phyloP scores from a whole-genome alignment of 345 rosid species.

The Conringia planisiliqua region DNA sequence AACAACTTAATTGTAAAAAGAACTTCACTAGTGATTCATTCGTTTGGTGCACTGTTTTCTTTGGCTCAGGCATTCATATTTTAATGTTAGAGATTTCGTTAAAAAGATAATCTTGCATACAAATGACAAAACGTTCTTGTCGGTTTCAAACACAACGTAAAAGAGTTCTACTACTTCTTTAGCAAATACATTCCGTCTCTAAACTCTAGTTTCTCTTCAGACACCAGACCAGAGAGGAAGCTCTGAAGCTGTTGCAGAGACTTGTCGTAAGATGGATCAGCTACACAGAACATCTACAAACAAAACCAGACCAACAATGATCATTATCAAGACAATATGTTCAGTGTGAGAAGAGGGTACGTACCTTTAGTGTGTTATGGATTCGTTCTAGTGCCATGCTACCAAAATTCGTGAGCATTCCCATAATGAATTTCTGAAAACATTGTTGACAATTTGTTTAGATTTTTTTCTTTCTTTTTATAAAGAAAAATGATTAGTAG shows the following conservation, averaged over 20 bases:
- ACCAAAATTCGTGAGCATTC: slow-evolving; percentile 95
- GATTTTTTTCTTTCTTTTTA: too few species aligned
- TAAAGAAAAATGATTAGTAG: slow-evolving; percentile 4
- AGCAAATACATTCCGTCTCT: slow-evolving; percentile 74
- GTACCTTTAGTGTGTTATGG: slow-evolving; percentile 71
- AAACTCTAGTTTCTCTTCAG: slow-evolving; percentile 85
- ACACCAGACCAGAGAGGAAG: slow-evolving; percentile 76
- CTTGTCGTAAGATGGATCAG: slow-evolving; percentile 89
- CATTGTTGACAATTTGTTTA: slow-evolving; percentile 13
- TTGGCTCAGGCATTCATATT: neutral
- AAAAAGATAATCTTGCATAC: neutral
- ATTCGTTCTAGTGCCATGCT: slow-evolving; percentile 88
- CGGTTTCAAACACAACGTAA: neutral
- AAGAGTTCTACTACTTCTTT: slow-evolving; percentile 63
- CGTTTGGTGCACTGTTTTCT: neutral
- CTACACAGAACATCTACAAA: slow-evolving; percentile 87
- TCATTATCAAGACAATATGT: neutral
- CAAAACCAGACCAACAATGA: neutral
- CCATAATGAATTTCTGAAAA: slow-evolving; percentile 84
- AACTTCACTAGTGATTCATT: neutral
- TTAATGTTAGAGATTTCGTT: neutral
- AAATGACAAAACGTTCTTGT: neutral
- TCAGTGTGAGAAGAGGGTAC: neutral
- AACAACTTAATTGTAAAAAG: too few species aligned
- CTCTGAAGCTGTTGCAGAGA: slow-evolving; percentile 90